Evolutionary conservation across 306 rosid species (phyloP).

Genomic region (Prunus dulcis): DNA sequence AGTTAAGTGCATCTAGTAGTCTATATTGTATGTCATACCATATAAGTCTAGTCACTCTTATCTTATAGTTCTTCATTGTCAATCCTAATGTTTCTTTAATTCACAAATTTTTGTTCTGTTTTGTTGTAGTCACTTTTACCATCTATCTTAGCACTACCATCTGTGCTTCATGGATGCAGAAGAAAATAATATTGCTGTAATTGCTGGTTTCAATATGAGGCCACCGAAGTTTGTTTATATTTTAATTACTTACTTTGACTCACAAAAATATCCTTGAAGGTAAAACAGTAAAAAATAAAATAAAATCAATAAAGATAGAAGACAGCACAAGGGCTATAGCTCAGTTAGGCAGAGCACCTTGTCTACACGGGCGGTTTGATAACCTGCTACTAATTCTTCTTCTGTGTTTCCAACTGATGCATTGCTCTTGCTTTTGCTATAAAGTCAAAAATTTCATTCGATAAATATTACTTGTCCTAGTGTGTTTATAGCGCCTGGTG

Average conservation of each 20-base stretch:
- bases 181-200: no score
- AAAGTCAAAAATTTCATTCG: background rate
- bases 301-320: no score
- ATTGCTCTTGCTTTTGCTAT: background rate
- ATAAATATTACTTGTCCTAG: background rate
- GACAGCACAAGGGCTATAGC: no score
- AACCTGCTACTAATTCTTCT: no score
- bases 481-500: background rate
- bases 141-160: no score
- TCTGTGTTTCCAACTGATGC: background rate
- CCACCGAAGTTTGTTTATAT: no score
- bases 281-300: no score
- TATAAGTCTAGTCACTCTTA: background rate
- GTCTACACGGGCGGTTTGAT: no score
- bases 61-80: background rate
- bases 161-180: background rate
- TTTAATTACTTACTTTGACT: no score
- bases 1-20: background rate
- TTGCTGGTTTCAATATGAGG: no score
- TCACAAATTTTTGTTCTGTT: background rate
- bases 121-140: background rate
- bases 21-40: background rate
- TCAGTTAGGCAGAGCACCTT: no score
- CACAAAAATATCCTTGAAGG: no score
- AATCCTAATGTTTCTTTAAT: background rate